Conservation (phyloP, 495 filamentous ascomycete species). For the Saxispiralis lemnorum region DNA sequence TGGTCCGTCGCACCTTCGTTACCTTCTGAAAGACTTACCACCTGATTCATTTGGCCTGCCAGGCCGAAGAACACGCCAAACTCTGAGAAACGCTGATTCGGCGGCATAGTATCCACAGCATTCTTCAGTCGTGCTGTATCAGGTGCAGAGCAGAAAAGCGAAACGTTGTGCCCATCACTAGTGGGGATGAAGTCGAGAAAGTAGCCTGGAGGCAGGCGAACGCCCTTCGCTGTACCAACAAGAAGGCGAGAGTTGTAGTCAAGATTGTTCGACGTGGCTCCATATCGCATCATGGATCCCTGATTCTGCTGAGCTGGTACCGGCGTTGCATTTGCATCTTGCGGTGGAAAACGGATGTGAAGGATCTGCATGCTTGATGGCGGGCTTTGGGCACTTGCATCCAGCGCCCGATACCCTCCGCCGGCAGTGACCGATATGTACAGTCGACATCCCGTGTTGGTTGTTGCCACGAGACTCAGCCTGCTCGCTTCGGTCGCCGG, state of each 20-base stretch:
- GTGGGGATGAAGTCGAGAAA: slow-evolving; percentile 28
- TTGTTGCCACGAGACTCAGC: slow-evolving; percentile 77
- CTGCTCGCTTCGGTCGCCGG: slow-evolving; percentile 61
- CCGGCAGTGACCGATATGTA: slow-evolving; percentile 72
- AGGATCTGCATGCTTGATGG: slow-evolving; percentile 95
- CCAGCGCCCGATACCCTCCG: slow-evolving; percentile 38
- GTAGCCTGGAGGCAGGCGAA: slow-evolving; percentile 70
- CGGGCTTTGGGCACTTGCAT: slow-evolving; percentile 34
- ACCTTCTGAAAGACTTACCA: slow-evolving; percentile 18
- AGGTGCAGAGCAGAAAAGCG: slow-evolving; percentile 68
- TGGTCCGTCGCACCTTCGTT: slow-evolving; percentile 36
- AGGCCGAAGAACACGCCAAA: slow-evolving; percentile 58
- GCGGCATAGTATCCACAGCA: slow-evolving; percentile 27
- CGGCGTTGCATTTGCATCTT: slow-evolving; percentile 14
- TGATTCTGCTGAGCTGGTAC: slow-evolving; percentile 1
- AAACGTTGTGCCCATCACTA: slow-evolving; percentile 31
- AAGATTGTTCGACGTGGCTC: slow-evolving; percentile 9
- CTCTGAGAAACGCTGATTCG: slow-evolving; percentile 35
- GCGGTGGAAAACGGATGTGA: slow-evolving; percentile 82
- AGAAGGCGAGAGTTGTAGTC: slow-evolving; percentile 24
- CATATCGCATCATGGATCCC: slow-evolving; percentile 10
- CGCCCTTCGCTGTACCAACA: slow-evolving; percentile 9
- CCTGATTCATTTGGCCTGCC: slow-evolving; percentile 49
- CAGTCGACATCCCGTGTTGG: slow-evolving; percentile 74
- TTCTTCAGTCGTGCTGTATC: slow-evolving; percentile 64